A percentile compares a stretch with the other conserved stretches of the same genome.
These are phyloP conservation scores for Trichosanthes cucumerina DNA, from an alignment of 306 rosid genomes.

Conservation along the genomic window DNA sequence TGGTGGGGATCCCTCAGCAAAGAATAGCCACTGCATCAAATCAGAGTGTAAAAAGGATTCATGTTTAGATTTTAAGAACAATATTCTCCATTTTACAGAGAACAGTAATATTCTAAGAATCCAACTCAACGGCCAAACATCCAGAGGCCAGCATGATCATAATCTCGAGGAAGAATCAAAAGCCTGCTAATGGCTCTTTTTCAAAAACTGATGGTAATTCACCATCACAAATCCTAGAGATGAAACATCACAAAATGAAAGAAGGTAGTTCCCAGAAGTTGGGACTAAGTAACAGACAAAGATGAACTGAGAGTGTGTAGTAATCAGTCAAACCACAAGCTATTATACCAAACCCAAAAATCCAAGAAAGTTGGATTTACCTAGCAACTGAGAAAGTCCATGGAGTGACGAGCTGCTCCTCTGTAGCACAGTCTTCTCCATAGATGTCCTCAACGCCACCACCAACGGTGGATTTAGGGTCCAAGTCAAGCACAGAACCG, in stretches of 20 bases:
- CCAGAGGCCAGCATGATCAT: neutral
- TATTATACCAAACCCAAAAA: neutral
- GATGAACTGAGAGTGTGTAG: neutral
- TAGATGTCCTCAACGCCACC: conserved; percentile 83
- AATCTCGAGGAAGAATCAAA: neutral
- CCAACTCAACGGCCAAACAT: neutral
- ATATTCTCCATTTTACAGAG: neutral
- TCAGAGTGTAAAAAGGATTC: neutral
- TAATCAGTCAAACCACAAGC: neutral
- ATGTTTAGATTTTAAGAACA: neutral
- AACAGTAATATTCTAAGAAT: neutral
- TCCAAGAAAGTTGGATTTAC: conserved; percentile 7
- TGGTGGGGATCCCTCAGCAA: conserved; percentile 94
- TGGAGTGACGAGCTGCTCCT: conserved; percentile 80
- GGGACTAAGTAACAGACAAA: neutral
- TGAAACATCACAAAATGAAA: neutral
- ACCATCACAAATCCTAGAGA: neutral
- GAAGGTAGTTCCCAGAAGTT: neutral
- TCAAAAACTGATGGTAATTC: neutral
- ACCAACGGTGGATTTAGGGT: conserved; percentile 53
- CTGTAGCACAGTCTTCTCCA: conserved; percentile 90
- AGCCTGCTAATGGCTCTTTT: neutral
- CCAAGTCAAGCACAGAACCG: conserved; percentile 54
- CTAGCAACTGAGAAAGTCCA: conserved; percentile 94
- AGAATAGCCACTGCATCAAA: conserved; percentile 59